phyloP scores from a whole-genome alignment of 495 filamentous ascomycete species.

The Lophium mytilinum region DNA sequence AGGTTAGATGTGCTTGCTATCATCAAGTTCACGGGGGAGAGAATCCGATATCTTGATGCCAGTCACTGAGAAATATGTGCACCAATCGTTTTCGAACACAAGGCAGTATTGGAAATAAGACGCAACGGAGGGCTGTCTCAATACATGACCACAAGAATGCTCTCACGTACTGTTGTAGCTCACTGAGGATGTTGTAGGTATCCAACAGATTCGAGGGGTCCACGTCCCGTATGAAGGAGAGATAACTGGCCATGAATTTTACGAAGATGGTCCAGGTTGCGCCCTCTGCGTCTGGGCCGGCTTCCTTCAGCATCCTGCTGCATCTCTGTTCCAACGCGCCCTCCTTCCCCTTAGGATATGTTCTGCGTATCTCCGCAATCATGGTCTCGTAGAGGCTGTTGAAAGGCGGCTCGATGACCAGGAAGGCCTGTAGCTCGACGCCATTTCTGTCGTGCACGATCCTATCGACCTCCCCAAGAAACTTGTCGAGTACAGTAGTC shows the following conservation, averaged over 20 bases:
- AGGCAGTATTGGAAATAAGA: too few relatives aligned
- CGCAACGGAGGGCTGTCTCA: too few relatives aligned
- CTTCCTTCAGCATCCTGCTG: conserved; percentile 47
- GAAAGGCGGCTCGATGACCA: conserved; percentile 58
- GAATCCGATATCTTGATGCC: too few relatives aligned
- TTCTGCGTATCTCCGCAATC: conserved; percentile 51
- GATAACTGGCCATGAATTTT: conserved; percentile 69
- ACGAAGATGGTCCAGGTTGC: conserved; percentile 67
- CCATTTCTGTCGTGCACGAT: conserved; percentile 50
- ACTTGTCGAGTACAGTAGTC: conserved; percentile 47
- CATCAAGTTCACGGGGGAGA: too few relatives aligned
- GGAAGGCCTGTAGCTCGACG: conserved; percentile 45
- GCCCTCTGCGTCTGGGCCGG: conserved; percentile 47
- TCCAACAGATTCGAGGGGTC: conserved; percentile 64
- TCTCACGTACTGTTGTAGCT: conserved; percentile 33
- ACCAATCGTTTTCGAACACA: neutral
- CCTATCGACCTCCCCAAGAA: conserved; percentile 45
- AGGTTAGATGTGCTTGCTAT: too few relatives aligned
- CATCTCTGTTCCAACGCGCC: conserved; percentile 51
- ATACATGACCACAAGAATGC: conserved; percentile 49
- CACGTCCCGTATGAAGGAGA: conserved; percentile 70
- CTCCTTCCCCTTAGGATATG: conserved; percentile 43
- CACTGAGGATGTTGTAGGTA: conserved; percentile 65
- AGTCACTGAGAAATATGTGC: neutral
- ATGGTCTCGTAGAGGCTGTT: conserved; percentile 60